Percentiles rank a stretch among this genome's conserved stretches.
These are phyloP conservation scores for Nemania sp. DNA, from an alignment of 2,329 filamentous ascomycete species.

Conservation along the genomic window DNA sequence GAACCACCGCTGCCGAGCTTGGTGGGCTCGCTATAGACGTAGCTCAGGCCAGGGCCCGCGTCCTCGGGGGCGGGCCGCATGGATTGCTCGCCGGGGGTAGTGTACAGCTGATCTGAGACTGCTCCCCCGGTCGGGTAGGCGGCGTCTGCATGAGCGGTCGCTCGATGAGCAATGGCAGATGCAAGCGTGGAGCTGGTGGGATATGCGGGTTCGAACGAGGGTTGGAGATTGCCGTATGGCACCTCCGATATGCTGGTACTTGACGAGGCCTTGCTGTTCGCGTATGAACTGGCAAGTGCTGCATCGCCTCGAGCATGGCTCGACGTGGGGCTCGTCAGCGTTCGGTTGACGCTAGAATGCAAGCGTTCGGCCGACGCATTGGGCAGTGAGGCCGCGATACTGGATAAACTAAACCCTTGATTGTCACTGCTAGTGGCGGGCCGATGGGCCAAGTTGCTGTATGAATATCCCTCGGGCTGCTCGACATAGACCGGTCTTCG, in stretches of 20 bases:
- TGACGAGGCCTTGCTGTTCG: slow-evolving; percentile 26
- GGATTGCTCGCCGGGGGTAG: slow-evolving; percentile 22
- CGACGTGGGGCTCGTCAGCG: slow-evolving; percentile 35
- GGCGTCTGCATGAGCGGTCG: slow-evolving; percentile 26
- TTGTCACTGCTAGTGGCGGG: slow-evolving; percentile 40
- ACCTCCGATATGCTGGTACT: slow-evolving; percentile 33
- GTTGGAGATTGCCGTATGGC: slow-evolving; percentile 35
- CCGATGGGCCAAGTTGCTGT: slow-evolving; percentile 44
- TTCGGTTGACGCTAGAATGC: slow-evolving; percentile 43
- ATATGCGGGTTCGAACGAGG: slow-evolving; percentile 33
- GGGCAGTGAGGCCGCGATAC: slow-evolving; percentile 48
- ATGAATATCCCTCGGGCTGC: slow-evolving; percentile 38
- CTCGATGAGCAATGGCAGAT: slow-evolving; percentile 23
- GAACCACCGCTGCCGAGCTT: slow-evolving; percentile 27
- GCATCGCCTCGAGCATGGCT: slow-evolving; percentile 39
- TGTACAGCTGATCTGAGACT: slow-evolving; percentile 29
- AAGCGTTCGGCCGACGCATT: slow-evolving; percentile 34
- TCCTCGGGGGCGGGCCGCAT: slow-evolving; percentile 34
- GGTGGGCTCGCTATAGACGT: slow-evolving; percentile 38
- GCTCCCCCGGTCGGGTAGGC: slow-evolving; percentile 24
- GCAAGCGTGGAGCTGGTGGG: slow-evolving; percentile 23
- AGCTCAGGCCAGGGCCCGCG: slow-evolving; percentile 29
- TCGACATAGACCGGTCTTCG: slow-evolving; percentile 44
- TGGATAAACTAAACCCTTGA: slow-evolving; percentile 46
- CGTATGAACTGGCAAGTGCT: slow-evolving; percentile 29